These are phyloP conservation scores for Pseudocercospora crystallina DNA, from an alignment of 2,329 filamentous ascomycete species.

Conservation along the genomic window DNA sequence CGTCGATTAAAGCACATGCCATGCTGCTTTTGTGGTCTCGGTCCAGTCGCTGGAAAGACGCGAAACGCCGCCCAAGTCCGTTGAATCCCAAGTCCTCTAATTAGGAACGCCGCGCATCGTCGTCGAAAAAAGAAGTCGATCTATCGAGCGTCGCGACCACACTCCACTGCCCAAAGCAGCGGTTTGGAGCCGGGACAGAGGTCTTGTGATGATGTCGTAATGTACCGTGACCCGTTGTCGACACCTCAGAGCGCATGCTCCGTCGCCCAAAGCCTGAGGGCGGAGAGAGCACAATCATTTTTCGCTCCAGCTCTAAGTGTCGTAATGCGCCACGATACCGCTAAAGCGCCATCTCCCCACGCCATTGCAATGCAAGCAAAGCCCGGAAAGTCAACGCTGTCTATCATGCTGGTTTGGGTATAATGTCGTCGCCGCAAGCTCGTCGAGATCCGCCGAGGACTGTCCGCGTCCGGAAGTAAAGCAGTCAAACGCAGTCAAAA, in stretches of 20 bases:
- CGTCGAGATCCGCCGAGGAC: conserved; percentile 25
- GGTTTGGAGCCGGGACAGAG: conserved; percentile 11
- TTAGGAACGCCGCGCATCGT: conserved; percentile 23
- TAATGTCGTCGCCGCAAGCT: conserved; percentile 25
- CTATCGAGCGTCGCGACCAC: conserved; percentile 22
- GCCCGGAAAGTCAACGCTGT: conserved; percentile 27
- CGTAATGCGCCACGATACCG: conserved; percentile 23
- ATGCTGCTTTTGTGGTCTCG: conserved; percentile 18
- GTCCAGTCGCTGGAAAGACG: neutral
- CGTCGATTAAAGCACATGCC: conserved; percentile 17
- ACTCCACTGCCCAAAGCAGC: conserved; percentile 21
- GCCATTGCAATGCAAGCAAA: conserved; percentile 27
- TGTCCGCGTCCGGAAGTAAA: conserved; percentile 17
- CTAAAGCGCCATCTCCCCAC: conserved; percentile 25
- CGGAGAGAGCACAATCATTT: conserved; percentile 10
- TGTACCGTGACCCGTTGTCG: conserved; percentile 23
- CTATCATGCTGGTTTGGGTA: conserved; percentile 30
- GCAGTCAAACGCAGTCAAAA: conserved; percentile 17
- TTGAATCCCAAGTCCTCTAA: conserved; percentile 13
- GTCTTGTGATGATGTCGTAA: conserved; percentile 25
- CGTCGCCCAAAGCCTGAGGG: conserved; percentile 26
- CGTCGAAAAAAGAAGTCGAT: conserved; percentile 18
- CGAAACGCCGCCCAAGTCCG: neutral
- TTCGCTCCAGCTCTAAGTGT: conserved; percentile 1
- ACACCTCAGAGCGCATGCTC: conserved; percentile 18